A percentile compares a stretch with the other conserved stretches of the same genome.
phyloP scores from a whole-genome alignment of 805 yeast species.

The Nakazawaea ishiwadae region DNA sequence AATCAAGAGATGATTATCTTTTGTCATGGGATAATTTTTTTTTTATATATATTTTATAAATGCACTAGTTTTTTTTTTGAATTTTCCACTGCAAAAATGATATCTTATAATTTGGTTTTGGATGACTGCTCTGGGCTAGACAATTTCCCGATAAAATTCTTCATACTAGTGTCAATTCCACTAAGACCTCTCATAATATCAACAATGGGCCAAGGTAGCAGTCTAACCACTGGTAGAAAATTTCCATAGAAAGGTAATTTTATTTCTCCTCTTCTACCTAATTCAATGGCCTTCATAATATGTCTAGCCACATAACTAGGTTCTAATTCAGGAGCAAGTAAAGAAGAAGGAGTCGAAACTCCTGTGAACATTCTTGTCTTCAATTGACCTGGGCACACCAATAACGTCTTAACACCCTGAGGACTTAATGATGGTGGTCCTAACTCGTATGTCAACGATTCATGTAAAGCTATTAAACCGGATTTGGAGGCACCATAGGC shows the following conservation, averaged over 20 bases:
- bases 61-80: too few species aligned
- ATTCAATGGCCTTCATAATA: slow-evolving; percentile 49
- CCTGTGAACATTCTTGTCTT: slow-evolving; percentile 69
- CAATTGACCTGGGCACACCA: slow-evolving; percentile 87
- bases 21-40: not conserved
- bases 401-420: slow-evolving; percentile 61
- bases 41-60: not conserved
- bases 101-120: too few species aligned
- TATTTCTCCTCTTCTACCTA: slow-evolving; percentile 65
- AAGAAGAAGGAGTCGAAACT: slow-evolving; percentile 65
- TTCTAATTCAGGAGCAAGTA: slow-evolving; percentile 80
- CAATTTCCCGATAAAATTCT: slow-evolving; percentile 21
- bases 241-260: slow-evolving; percentile 75
- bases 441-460: slow-evolving; percentile 67
- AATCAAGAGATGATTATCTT: not conserved
- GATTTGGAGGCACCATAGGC: slow-evolving; percentile 91
- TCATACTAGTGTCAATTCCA: slow-evolving; percentile 58
- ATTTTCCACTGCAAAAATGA: too few species aligned
- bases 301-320: slow-evolving; percentile 59
- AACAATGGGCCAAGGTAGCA: slow-evolving; percentile 67
- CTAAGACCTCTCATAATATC: slow-evolving; percentile 50
- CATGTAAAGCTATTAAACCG: slow-evolving; percentile 81
- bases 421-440: slow-evolving; percentile 43
- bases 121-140: not conserved
- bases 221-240: slow-evolving; percentile 65